These are phyloP conservation scores for Phytopythium vexans DNA, from an alignment of 352 stramenopile genomes.

Conservation along the genomic window DNA sequence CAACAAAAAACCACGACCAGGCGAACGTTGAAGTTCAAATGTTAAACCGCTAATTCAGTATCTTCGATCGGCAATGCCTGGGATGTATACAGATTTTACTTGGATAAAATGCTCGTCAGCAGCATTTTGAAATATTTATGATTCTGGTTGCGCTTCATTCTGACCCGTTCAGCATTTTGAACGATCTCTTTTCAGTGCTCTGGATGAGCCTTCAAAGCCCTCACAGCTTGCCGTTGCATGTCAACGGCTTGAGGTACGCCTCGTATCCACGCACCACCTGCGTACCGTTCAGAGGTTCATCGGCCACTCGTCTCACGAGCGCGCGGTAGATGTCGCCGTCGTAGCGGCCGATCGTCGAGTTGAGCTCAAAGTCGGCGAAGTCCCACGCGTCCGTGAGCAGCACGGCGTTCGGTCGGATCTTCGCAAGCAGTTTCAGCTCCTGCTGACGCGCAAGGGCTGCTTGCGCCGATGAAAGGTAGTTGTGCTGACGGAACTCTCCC, in stretches of 20 bases:
- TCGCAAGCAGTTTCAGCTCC: slow-evolving; percentile 27
- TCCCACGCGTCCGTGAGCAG: slow-evolving; percentile 37
- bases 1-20: too few relatives aligned
- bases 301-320: slow-evolving; percentile 34
- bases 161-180: too few relatives aligned
- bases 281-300: slow-evolving; percentile 64
- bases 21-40: too few relatives aligned
- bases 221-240: too few relatives aligned
- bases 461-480: slow-evolving; percentile 52
- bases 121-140: too few relatives aligned
- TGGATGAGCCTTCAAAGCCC: too few relatives aligned
- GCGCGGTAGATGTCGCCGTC: slow-evolving; percentile 72
- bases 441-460: slow-evolving; percentile 29
- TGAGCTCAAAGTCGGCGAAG: slow-evolving; percentile 7
- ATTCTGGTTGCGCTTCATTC: too few relatives aligned
- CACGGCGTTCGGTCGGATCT: slow-evolving; percentile 43
- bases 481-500: slow-evolving; percentile 50
- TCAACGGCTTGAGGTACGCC: slow-evolving; percentile 38
- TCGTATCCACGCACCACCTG: slow-evolving; percentile 54
- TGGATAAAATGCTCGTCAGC: too few relatives aligned
- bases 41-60: too few relatives aligned
- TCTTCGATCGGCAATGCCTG: too few relatives aligned
- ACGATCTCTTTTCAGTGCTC: too few relatives aligned
- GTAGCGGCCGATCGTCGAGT: slow-evolving; percentile 70
- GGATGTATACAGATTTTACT: too few relatives aligned